phyloP scores from a whole-genome alignment of 2,329 filamentous ascomycete species.

The Diaporthe velutina region DNA sequence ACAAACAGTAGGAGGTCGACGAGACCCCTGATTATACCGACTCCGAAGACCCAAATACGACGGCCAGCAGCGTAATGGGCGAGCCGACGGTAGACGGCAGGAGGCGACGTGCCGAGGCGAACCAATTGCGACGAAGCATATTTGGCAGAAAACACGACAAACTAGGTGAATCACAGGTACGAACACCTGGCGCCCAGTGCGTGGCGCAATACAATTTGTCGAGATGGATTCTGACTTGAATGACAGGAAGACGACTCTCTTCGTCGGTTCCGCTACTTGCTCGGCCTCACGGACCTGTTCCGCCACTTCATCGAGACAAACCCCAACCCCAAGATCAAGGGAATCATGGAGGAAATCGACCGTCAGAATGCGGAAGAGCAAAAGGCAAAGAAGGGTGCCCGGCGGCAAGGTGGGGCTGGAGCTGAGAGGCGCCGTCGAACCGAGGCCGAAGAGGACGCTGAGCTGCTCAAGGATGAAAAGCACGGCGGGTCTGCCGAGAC shows the following conservation, averaged over 20 bases:
- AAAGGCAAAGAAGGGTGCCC: slow-evolving; percentile 78
- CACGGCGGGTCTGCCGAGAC: slow-evolving; percentile 87
- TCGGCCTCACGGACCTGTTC: slow-evolving; percentile 96
- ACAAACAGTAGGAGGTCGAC: slow-evolving; percentile 66
- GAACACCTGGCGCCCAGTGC: neutral
- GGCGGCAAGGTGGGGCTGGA: slow-evolving; percentile 86
- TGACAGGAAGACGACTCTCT: slow-evolving; percentile 92
- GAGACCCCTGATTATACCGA: slow-evolving; percentile 77
- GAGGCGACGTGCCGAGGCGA: slow-evolving; percentile 87
- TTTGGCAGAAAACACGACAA: slow-evolving; percentile 95
- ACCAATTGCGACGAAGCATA: slow-evolving; percentile 90
- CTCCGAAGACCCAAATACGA: slow-evolving; percentile 76
- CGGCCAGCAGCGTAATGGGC: slow-evolving; percentile 87
- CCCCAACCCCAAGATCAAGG: slow-evolving; percentile 92
- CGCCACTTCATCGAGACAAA: slow-evolving; percentile 99
- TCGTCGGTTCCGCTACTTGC: slow-evolving; percentile 91
- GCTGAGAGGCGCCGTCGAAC: slow-evolving; percentile 86
- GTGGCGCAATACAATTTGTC: neutral
- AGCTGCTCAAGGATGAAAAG: slow-evolving; percentile 88
- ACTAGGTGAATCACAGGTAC: slow-evolving; percentile 91
- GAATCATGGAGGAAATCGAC: slow-evolving; percentile 95
- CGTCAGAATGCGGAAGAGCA: slow-evolving; percentile 85
- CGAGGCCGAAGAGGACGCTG: slow-evolving; percentile 97
- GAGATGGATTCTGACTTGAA: slow-evolving; percentile 19
- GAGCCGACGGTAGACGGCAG: slow-evolving; percentile 82